These are phyloP conservation scores for Populus nigra DNA, from an alignment of 345 rosid species.

Conservation along the genomic window DNA sequence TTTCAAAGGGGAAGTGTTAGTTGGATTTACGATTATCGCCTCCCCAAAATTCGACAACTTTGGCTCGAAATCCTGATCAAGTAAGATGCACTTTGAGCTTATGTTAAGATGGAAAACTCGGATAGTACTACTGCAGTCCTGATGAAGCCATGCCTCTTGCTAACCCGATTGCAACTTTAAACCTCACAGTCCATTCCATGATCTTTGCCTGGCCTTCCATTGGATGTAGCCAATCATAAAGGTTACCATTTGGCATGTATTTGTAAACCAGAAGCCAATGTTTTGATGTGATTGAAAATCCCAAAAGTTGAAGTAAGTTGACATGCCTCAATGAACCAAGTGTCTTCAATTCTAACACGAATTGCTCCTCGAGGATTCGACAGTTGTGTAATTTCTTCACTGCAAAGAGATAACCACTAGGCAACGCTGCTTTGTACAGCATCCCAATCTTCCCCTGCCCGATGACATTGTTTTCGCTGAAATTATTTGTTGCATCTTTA, in stretches of 20 bases:
- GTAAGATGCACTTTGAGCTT: slow-evolving; percentile 28
- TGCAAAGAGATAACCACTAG: slow-evolving; percentile 8
- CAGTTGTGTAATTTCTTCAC: slow-evolving; percentile 22
- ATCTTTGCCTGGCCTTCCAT: not conserved
- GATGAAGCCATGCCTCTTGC: slow-evolving; percentile 42
- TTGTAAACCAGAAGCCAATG: slow-evolving; percentile 29
- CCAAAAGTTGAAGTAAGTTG: slow-evolving; percentile 28
- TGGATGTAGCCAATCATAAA: slow-evolving; percentile 19
- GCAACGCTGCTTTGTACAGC: slow-evolving; percentile 16
- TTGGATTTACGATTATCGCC: slow-evolving; percentile 27
- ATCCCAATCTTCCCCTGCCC: slow-evolving; percentile 25
- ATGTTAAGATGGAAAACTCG: not conserved
- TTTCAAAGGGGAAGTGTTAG: slow-evolving; percentile 3
- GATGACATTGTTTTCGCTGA: slow-evolving; percentile 18
- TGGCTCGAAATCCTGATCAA: slow-evolving; percentile 27
- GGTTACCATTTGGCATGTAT: slow-evolving; percentile 25
- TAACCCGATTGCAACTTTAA: slow-evolving; percentile 18
- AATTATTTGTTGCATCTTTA: slow-evolving; percentile 25
- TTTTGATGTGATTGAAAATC: slow-evolving; percentile 20
- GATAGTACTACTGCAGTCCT: not conserved
- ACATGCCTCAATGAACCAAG: slow-evolving; percentile 20
- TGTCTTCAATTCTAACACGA: slow-evolving; percentile 17
- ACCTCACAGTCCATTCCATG: slow-evolving; percentile 31
- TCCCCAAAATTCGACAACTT: not conserved
- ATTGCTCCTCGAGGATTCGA: slow-evolving; percentile 13